Conservation (phyloP, 768 basidiomycete genomes). For the Mycena belliarum region DNA sequence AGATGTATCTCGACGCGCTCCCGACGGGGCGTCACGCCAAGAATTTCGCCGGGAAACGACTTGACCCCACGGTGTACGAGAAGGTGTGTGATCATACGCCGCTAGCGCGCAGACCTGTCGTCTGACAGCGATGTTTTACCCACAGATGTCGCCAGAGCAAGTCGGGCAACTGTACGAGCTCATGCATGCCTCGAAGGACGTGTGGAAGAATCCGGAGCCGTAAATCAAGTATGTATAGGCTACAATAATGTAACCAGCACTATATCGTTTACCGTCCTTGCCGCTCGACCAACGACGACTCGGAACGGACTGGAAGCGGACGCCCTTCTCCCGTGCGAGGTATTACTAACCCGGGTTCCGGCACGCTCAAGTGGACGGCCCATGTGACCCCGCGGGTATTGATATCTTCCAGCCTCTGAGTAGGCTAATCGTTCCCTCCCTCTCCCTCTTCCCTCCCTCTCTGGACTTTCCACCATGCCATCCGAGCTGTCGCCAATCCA, state of each 20-base stretch:
- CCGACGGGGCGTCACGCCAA: conserved; percentile 47
- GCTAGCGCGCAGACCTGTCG: neutral
- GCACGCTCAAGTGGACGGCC: too few species aligned
- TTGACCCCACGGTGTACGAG: conserved; percentile 74
- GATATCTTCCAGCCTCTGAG: too few species aligned
- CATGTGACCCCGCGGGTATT: too few species aligned
- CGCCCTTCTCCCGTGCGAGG: too few species aligned
- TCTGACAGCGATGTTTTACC: neutral
- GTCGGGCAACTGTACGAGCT: conserved; percentile 92
- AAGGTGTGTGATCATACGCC: conserved; percentile 71
- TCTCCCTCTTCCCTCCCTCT: too few species aligned
- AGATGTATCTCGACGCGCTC: conserved; percentile 80
- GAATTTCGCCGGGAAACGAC: conserved; percentile 60
- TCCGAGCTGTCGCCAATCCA: conserved; percentile 51
- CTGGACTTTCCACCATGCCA: neutral
- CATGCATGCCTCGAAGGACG: conserved; percentile 86
- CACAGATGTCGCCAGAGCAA: conserved; percentile 89
- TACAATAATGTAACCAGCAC: too few species aligned
- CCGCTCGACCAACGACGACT: too few species aligned
- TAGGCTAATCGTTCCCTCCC: too few species aligned
- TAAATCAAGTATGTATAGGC: too few species aligned
- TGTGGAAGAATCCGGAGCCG: conserved; percentile 62
- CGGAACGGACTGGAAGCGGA: too few species aligned
- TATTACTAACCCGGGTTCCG: too few species aligned
- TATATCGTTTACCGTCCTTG: too few species aligned